phyloP scores from a whole-genome alignment of 2,329 filamentous ascomycete species.

The Pleoardoris graminearum region DNA sequence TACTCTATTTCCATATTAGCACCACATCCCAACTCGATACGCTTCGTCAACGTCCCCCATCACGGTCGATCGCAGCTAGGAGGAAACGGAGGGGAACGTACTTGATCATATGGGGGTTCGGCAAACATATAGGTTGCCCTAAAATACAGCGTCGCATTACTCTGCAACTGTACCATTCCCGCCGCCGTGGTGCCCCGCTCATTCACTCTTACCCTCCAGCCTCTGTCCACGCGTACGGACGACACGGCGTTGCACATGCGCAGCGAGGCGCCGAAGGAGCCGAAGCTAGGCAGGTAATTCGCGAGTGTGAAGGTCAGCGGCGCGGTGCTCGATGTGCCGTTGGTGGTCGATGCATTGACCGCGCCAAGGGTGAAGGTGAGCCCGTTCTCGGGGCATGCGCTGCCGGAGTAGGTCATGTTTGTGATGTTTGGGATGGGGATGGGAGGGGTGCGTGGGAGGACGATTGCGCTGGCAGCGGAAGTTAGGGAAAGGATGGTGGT shows the following conservation, averaged over 20 bases:
- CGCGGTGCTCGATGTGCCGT: neutral
- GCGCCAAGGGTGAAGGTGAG: conserved; percentile 11
- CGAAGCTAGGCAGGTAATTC: conserved; percentile 15
- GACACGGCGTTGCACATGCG: conserved; percentile 18
- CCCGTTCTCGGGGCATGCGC: conserved; percentile 17
- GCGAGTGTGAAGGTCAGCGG: conserved; percentile 16
- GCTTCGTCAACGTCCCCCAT: too few species aligned
- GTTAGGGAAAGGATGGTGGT: conserved; percentile 3
- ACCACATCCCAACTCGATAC: neutral
- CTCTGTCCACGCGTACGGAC: conserved; percentile 4
- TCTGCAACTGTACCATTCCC: conserved; percentile 11
- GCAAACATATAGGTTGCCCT: conserved; percentile 13
- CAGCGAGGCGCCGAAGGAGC: conserved; percentile 17
- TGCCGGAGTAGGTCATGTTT: conserved; percentile 17
- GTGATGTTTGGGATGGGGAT: conserved; percentile 6
- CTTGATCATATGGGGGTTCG: conserved; percentile 10
- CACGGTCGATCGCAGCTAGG: too few species aligned
- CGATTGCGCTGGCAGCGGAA: conserved; percentile 4
- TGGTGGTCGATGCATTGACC: conserved; percentile 7
- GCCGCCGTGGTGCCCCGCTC: conserved; percentile 10
- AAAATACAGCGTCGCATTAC: conserved; percentile 14
- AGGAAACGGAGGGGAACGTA: conserved; percentile 3
- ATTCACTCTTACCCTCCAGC: conserved; percentile 16
- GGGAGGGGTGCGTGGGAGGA: neutral
- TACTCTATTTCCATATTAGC: conserved; percentile 13